Percentiles rank a stretch among this genome's conserved stretches.
phyloP scores from a whole-genome alignment of 345 rosid genomes.

The Melastoma malabathricum region DNA sequence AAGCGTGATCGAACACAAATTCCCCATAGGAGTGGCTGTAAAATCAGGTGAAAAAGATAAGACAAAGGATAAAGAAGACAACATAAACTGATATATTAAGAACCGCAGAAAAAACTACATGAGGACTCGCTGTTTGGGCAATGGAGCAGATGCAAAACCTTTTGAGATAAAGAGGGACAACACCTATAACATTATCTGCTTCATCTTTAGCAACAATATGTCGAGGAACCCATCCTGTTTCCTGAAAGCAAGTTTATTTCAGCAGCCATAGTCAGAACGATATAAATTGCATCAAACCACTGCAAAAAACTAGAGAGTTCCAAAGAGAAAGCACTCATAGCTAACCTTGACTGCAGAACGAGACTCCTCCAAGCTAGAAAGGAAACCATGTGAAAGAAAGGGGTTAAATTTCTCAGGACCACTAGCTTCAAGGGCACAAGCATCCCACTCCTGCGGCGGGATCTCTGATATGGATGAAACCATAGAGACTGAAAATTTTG shows the following conservation, averaged over 20 bases:
- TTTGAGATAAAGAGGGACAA: constrained; percentile 89
- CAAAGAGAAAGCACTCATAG: background rate
- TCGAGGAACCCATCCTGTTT: constrained; percentile 84
- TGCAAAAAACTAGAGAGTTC: background rate
- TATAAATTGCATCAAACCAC: background rate
- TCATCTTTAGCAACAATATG: constrained; percentile 82
- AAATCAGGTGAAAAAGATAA: constrained; percentile 13
- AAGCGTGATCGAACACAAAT: constrained; percentile 89
- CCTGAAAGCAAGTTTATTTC: constrained; percentile 29
- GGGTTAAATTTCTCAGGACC: constrained; percentile 59
- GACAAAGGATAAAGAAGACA: constrained; percentile 7
- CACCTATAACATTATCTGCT: constrained; percentile 49
- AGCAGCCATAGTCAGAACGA: background rate
- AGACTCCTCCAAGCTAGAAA: constrained; percentile 77
- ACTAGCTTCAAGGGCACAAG: constrained; percentile 65
- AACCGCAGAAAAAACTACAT: constrained; percentile 3
- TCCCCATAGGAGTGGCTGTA: constrained; percentile 90
- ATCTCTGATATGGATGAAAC: constrained; percentile 66
- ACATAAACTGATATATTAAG: constrained; percentile 4
- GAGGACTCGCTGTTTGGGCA: constrained; percentile 8
- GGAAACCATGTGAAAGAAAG: constrained; percentile 65
- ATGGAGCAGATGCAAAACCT: constrained; percentile 36
- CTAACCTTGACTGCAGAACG: constrained; percentile 56
- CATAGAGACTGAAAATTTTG: constrained; percentile 39
- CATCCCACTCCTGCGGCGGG: constrained; percentile 58